phyloP scores from a whole-genome alignment of 345 rosid genomes.

The Eucalyptus tenuipes region DNA sequence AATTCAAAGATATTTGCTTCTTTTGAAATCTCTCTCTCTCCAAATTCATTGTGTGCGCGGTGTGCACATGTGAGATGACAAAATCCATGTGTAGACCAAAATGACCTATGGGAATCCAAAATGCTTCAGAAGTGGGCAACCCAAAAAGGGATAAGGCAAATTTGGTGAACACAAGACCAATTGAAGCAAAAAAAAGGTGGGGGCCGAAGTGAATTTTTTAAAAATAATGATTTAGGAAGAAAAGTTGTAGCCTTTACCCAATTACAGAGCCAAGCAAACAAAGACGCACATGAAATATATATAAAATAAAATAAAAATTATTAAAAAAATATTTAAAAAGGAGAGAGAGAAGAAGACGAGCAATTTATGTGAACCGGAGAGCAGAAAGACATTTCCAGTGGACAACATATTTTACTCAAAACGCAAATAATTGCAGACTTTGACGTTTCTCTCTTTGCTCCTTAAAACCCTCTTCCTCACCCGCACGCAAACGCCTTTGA shows the following conservation, averaged over 20 bases:
- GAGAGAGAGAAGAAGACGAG: background rate
- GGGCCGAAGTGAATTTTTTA: background rate
- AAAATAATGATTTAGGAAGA: background rate
- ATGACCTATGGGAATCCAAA: background rate
- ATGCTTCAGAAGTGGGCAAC: conserved; percentile 19
- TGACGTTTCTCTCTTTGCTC: conserved; percentile 26
- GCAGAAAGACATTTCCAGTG: conserved; percentile 2
- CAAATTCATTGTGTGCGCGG: background rate
- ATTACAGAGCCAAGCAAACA: background rate
- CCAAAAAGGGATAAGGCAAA: background rate
- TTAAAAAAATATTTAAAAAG: too few species aligned
- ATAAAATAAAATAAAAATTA: background rate
- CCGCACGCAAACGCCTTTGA: conserved; percentile 42
- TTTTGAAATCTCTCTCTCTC: background rate
- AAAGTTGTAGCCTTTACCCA: background rate
- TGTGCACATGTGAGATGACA: background rate
- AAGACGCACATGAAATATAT: background rate
- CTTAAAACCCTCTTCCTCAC: conserved; percentile 10
- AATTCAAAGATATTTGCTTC: background rate
- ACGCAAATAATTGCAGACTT: conserved; percentile 28
- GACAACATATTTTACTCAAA: conserved; percentile 10
- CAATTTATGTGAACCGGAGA: background rate
- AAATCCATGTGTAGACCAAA: background rate
- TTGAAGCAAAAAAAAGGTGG: background rate
- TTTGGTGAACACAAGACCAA: background rate